Base-by-base conservation (phyloP, 2,329 filamentous ascomycete genomes). In the Diaporthe eres region DNA sequence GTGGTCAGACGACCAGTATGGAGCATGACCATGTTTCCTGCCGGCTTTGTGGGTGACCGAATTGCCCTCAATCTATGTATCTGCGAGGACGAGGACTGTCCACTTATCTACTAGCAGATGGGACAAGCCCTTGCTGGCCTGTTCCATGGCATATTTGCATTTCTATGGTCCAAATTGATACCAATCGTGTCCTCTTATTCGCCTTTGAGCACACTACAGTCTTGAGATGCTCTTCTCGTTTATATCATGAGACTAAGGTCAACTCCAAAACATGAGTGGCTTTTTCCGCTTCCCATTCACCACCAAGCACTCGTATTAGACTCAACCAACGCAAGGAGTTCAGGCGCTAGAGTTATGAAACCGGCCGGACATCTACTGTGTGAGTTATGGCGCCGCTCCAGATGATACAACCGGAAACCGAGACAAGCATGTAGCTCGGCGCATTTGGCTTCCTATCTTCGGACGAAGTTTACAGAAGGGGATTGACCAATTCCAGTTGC, bases 401-500 rank as follows among this genome's bases (percentile, higher is more conserved):
- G 22, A 28, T 12, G 13, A 61, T 44, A 28, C 12, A 31, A 31
- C 4, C 60, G 2, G 15, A 13, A 31, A 63, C 19, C 31, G 8
- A 63, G 39, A 44, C 15, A 13, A 28, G 17, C 8, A 12, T 22
- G 39, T 39, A 68, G 60, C 71, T 78, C 7, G 78, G 78, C 6
- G 78, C 78, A 2, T 79, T 79, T 60, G 78, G 78, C 3, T 79
- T 78, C 58, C 51, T 75, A 7, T 75, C 78, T 2, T 77, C 78
- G 8, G 74, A 77, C 31, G 78, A 79, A 57, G 58, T 79, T 31
- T 65, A 76, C 25, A 72, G 73, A 28, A 71, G 70, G 28, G 77
- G 76, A 0, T 71, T 86, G 25, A 74, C 89, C 12, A 92, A 92
- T 75, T 87, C 87, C 0, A 90, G 90, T 0, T 80, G 0, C 82